Percentiles rank a stretch among this genome's conserved stretches.
These are phyloP conservation scores for Piper longum DNA, from an alignment of 164 flowering plant species.

Conservation along the genomic window DNA sequence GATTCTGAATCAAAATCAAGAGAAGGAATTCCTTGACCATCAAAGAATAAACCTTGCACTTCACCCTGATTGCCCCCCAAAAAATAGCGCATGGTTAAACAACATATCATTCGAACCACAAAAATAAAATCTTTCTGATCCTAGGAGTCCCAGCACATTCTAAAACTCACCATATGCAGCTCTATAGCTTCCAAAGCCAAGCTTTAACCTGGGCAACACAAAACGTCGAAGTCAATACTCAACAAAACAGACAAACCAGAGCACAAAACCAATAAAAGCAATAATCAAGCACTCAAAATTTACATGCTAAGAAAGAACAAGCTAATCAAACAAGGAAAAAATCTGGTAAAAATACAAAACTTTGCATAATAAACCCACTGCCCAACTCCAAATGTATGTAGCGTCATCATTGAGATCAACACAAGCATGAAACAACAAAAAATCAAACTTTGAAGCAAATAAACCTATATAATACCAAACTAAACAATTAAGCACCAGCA, in stretches of 20 bases:
- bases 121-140: not conserved
- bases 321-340: too few species aligned
- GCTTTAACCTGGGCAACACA: not conserved
- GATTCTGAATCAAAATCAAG: conserved; percentile 31
- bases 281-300: not conserved
- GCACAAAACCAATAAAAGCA: not conserved
- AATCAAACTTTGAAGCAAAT: too few species aligned
- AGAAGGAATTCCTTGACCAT: conserved; percentile 19
- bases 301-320: too few species aligned
- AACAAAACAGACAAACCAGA: not conserved
- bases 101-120: not conserved
- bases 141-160: not conserved
- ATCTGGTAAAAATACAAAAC: too few species aligned
- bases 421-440: not conserved
- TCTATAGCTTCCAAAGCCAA: not conserved
- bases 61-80: conserved; percentile 42
- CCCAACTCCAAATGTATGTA: too few species aligned
- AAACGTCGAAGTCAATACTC: not conserved
- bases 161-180: not conserved
- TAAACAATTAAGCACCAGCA: too few species aligned
- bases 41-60: conserved; percentile 45
- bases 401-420: not conserved
- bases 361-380: too few species aligned
- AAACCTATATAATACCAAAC: too few species aligned
- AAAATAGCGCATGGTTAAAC: conserved; percentile 2